These are phyloP conservation scores for Pseudogymnoascus sp. DNA, from an alignment of 2,329 filamentous ascomycete genomes.

Conservation along the genomic window DNA sequence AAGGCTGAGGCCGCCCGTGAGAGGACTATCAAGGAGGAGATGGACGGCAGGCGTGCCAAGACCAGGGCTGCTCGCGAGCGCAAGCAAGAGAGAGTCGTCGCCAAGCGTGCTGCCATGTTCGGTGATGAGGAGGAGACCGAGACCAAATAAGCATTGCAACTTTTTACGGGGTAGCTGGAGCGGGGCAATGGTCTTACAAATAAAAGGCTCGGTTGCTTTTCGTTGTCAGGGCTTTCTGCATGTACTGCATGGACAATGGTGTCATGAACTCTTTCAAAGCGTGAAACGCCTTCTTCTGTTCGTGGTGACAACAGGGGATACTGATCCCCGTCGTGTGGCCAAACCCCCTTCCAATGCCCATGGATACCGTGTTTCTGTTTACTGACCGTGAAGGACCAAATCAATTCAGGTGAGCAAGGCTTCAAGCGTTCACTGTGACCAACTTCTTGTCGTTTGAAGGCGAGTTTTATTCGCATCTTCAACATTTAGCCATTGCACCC, in stretches of 20 bases:
- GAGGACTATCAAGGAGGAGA: constrained; percentile 94
- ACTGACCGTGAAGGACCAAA: constrained; percentile 3
- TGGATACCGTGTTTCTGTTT: neutral
- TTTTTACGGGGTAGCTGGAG: constrained; percentile 20
- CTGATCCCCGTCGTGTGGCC: constrained; percentile 2
- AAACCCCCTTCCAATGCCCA: neutral
- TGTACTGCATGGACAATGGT: constrained; percentile 29
- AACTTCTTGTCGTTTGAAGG: neutral
- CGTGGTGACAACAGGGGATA: constrained; percentile 4
- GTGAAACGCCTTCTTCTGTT: constrained; percentile 8
- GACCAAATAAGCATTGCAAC: constrained; percentile 26
- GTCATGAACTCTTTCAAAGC: constrained; percentile 22
- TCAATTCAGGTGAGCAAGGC: neutral
- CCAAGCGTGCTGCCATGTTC: constrained; percentile 82
- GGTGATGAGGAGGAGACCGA: constrained; percentile 54
- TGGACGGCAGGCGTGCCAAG: constrained; percentile 99
- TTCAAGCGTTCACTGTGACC: neutral
- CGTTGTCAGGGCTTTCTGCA: constrained; percentile 27
- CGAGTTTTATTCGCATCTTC: neutral
- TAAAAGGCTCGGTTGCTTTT: constrained; percentile 29
- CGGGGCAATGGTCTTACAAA: constrained; percentile 27
- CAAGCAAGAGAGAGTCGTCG: constrained; percentile 82
- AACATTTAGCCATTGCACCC: neutral
- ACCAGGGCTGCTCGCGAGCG: constrained; percentile 99
- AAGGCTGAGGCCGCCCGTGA: constrained; percentile 99